Evolutionary conservation across 352 stramenopile species (phyloP).

Genomic region (Globisporangium cystogenes): DNA sequence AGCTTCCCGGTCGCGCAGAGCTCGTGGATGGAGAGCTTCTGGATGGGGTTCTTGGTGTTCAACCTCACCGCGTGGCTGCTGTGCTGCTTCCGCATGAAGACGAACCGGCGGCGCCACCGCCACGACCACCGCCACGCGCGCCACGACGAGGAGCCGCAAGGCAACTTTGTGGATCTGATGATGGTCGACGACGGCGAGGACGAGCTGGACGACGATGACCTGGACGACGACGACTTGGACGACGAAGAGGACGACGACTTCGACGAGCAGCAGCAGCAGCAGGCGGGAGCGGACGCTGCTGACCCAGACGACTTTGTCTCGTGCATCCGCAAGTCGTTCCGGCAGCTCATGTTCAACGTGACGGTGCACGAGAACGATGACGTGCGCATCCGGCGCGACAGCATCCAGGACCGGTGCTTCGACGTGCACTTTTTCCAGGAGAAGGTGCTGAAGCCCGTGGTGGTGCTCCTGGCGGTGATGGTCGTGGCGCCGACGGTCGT

Average conservation of each 20-base stretch:
- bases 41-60: constrained; percentile 70
- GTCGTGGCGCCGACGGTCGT: constrained; percentile 51
- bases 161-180: constrained; percentile 12
- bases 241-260: constrained; percentile 33
- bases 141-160: constrained; percentile 10
- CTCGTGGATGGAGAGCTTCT: constrained; percentile 56
- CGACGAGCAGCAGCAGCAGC: constrained; percentile 15
- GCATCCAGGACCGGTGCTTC: constrained; percentile 65
- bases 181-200: constrained; percentile 16
- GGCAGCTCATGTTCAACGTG: constrained; percentile 68
- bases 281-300: constrained; percentile 1
- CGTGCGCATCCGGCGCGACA: constrained; percentile 48
- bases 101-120: constrained; percentile 29
- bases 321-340: constrained; percentile 54
- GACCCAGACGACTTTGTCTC: constrained; percentile 39
- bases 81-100: constrained; percentile 60
- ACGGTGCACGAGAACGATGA: constrained; percentile 65
- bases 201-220: constrained; percentile 4
- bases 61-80: constrained; percentile 71
- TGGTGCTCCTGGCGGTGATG: constrained; percentile 37
- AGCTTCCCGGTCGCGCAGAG: constrained; percentile 42
- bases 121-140: constrained; percentile 20
- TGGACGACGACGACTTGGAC: constrained; percentile 19
- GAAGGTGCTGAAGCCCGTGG: constrained; percentile 55
- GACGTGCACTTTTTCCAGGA: constrained; percentile 60